phyloP scores from a whole-genome alignment of 1,284 basidiomycete species.

The Microbotryum saponariae region DNA sequence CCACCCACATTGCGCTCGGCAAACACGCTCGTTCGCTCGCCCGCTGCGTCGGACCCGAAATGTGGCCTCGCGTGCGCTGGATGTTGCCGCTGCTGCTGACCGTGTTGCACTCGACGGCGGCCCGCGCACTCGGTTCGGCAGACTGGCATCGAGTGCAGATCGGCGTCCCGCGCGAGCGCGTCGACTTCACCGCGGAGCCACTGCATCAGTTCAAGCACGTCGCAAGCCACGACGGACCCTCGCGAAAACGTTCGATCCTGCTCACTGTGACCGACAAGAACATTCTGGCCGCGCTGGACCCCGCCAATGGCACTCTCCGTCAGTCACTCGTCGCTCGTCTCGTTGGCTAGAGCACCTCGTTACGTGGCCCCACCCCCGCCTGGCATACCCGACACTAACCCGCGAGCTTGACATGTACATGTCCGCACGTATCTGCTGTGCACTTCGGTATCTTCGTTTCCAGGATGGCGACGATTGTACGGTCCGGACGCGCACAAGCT shows the following conservation, averaged over 20 bases:
- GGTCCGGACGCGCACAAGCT: slow-evolving; percentile 59
- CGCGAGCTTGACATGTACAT: no score
- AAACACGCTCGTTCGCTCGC: no score
- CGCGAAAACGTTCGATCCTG: slow-evolving; percentile 46
- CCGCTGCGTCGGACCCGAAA: no score
- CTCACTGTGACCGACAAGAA: slow-evolving; percentile 67
- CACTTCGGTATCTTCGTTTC: no score
- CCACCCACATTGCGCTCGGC: no score
- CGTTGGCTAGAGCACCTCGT: neutral
- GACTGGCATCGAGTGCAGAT: slow-evolving; percentile 76
- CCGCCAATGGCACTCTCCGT: slow-evolving; percentile 66
- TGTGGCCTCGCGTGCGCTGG: no score
- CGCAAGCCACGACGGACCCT: slow-evolving; percentile 36
- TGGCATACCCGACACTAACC: no score
- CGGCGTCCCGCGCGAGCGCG: slow-evolving; percentile 53
- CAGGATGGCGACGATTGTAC: slow-evolving; percentile 75
- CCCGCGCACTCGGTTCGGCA: slow-evolving; percentile 56
- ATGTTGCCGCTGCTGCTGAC: no score
- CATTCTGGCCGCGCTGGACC: slow-evolving; percentile 67
- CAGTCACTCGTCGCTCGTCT: slow-evolving; percentile 37
- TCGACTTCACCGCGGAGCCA: slow-evolving; percentile 1
- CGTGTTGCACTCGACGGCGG: neutral
- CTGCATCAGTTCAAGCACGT: slow-evolving; percentile 12
- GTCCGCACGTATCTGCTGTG: no score
- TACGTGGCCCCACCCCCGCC: no score